A percentile compares a stretch with the other conserved stretches of the same genome.
phyloP scores from a whole-genome alignment of 2,329 filamentous ascomycete genomes.

The Aspergillus sp. region DNA sequence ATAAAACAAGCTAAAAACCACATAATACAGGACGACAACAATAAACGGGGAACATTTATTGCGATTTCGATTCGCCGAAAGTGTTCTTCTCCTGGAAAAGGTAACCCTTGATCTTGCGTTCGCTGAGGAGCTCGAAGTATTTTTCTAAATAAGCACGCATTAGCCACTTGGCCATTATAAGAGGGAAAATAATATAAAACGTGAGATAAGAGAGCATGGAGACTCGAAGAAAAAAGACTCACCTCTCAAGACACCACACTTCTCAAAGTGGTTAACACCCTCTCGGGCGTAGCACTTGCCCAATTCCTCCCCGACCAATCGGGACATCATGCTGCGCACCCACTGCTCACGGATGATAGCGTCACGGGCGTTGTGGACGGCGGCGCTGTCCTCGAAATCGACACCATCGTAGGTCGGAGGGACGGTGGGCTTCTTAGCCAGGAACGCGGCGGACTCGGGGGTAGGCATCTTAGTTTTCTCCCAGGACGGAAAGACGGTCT shows the following conservation, averaged over 20 bases:
- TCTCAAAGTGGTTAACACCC: constrained; percentile 64
- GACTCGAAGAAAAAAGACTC: constrained; percentile 22
- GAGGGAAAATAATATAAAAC: too few species aligned
- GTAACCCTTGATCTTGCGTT: constrained; percentile 60
- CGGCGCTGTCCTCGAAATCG: constrained; percentile 61
- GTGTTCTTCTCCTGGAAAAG: constrained; percentile 62
- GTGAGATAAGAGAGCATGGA: too few species aligned
- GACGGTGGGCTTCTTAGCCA: constrained; percentile 61
- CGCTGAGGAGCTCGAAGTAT: constrained; percentile 60
- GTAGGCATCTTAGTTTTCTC: constrained; percentile 52
- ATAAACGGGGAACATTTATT: too few species aligned
- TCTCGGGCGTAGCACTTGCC: constrained; percentile 62
- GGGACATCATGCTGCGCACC: constrained; percentile 65
- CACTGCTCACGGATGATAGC: constrained; percentile 64
- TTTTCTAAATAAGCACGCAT: constrained; percentile 44
- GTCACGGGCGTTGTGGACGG: constrained; percentile 61
- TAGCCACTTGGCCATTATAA: background rate
- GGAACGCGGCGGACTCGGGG: constrained; percentile 59
- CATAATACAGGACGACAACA: background rate
- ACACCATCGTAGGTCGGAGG: constrained; percentile 63
- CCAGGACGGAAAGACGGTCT: background rate
- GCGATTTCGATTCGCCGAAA: constrained; percentile 19
- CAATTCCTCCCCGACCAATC: constrained; percentile 62
- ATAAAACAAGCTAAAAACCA: too few species aligned
- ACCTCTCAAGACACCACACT: constrained; percentile 63